Evolutionary conservation across 2,329 filamentous ascomycete species (phyloP).

Genomic region (Pestalotiopsis fici): DNA sequence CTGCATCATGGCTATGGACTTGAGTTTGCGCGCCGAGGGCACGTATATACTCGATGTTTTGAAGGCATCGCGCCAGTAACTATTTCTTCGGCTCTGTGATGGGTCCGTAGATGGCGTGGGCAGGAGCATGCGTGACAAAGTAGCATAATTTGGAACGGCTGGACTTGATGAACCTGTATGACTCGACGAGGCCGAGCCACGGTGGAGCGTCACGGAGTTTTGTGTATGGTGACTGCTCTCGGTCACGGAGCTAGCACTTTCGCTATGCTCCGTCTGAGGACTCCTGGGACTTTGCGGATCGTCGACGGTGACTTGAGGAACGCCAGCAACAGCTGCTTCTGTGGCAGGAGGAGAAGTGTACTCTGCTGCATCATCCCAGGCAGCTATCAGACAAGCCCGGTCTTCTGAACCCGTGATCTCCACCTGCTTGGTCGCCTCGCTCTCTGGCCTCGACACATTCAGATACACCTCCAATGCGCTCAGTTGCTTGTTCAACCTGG

Average conservation of each 20-base stretch:
- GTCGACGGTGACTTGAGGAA: background rate
- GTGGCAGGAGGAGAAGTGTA: background rate
- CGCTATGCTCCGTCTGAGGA: background rate
- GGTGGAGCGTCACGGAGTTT: background rate
- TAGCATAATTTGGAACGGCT: background rate
- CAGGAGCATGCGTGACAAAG: background rate
- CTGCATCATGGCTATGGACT: conserved; percentile 11
- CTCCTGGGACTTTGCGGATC: background rate
- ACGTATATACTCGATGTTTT: background rate
- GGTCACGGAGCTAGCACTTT: background rate
- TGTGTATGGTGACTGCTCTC: background rate
- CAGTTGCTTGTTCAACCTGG: conserved; percentile 8
- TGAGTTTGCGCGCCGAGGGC: conserved; percentile 9
- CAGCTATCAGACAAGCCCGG: background rate
- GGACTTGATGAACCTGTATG: background rate
- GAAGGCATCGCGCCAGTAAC: background rate
- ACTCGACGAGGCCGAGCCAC: background rate
- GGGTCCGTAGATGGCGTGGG: background rate
- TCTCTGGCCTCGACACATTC: background rate
- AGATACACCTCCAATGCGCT: conserved; percentile 8
- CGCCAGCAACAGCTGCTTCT: background rate
- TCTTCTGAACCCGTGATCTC: conserved; percentile 1
- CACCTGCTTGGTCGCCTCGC: background rate
- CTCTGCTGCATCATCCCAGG: conserved; percentile 8
- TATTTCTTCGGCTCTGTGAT: background rate